phyloP scores from a whole-genome alignment of 257 asterid species.

The Nicotiana paniculata region DNA sequence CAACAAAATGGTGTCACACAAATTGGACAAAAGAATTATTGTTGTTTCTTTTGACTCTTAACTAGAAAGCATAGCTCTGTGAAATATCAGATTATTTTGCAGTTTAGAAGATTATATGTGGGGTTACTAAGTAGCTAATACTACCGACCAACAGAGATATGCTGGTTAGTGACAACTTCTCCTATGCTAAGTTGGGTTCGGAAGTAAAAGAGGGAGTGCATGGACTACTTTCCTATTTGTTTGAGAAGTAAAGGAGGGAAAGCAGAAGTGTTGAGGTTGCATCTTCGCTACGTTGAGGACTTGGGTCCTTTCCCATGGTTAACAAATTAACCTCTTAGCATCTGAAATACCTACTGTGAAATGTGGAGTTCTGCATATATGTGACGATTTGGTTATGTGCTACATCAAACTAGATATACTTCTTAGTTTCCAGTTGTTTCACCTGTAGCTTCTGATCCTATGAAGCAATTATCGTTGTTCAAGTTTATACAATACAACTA shows the following conservation, averaged over 20 bases:
- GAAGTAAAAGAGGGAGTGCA: background rate
- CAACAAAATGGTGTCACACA: background rate
- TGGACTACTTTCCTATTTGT: background rate
- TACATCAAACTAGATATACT: background rate
- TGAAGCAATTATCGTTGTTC: background rate
- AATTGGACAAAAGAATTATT: background rate
- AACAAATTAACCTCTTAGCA: background rate
- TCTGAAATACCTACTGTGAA: background rate
- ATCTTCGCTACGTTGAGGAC: background rate
- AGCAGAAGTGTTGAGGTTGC: background rate
- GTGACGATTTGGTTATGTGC: background rate
- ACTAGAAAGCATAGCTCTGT: background rate
- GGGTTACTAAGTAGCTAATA: background rate
- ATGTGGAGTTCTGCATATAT: background rate
- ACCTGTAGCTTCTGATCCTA: background rate
- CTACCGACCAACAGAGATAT: background rate
- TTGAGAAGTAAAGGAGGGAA: background rate
- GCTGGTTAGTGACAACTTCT: background rate
- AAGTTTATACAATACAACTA: background rate
- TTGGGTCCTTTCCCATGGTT: background rate
- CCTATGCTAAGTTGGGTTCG: background rate
- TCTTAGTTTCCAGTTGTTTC: background rate
- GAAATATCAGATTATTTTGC: background rate
- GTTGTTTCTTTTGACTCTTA: background rate
- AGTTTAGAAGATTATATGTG: background rate